phyloP scores from a whole-genome alignment of 2,329 filamentous ascomycete species.

The Didymellaceae sp. region DNA sequence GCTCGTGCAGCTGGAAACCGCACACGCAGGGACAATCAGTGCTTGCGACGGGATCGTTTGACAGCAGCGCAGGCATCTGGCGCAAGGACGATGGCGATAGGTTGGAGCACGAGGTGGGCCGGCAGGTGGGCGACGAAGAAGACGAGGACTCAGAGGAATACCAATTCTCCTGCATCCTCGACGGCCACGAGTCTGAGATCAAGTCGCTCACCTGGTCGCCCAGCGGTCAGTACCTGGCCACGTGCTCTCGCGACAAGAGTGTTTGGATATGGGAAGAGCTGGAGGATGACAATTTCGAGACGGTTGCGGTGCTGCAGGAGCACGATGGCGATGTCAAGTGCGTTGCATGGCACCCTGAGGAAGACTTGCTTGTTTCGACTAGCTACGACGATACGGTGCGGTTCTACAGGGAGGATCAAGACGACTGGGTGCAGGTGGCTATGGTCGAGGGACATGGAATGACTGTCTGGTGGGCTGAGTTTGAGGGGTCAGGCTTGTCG shows the following conservation, averaged over 20 bases:
- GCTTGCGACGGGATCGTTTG: conserved; percentile 91
- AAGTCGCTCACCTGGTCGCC: conserved; percentile 78
- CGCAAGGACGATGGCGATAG: conserved; percentile 70
- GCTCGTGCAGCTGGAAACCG: conserved; percentile 87
- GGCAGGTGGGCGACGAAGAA: conserved; percentile 52
- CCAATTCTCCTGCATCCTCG: conserved; percentile 89
- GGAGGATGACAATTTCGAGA: conserved; percentile 95
- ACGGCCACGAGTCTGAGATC: conserved; percentile 95
- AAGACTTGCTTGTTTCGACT: conserved; percentile 81
- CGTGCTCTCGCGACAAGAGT: conserved; percentile 88
- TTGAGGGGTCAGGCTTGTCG: conserved; percentile 57
- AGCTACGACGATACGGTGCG: conserved; percentile 94
- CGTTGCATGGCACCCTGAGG: conserved; percentile 86
- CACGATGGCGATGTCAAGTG: conserved; percentile 96
- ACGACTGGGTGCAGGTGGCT: conserved; percentile 92
- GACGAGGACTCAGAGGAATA: conserved; percentile 79
- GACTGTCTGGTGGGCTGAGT: conserved; percentile 89
- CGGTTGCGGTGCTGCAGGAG: conserved; percentile 90
- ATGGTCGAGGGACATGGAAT: conserved; percentile 79
- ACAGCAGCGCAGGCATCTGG: conserved; percentile 80
- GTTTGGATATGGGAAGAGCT: conserved; percentile 99
- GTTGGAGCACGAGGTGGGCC: conserved; percentile 36
- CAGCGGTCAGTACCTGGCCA: conserved; percentile 80
- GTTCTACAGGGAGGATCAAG: conserved; percentile 86
- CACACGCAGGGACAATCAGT: conserved; percentile 66